Conservation (phyloP, 805 yeast species). For the Brettanomyces nanus region DNA sequence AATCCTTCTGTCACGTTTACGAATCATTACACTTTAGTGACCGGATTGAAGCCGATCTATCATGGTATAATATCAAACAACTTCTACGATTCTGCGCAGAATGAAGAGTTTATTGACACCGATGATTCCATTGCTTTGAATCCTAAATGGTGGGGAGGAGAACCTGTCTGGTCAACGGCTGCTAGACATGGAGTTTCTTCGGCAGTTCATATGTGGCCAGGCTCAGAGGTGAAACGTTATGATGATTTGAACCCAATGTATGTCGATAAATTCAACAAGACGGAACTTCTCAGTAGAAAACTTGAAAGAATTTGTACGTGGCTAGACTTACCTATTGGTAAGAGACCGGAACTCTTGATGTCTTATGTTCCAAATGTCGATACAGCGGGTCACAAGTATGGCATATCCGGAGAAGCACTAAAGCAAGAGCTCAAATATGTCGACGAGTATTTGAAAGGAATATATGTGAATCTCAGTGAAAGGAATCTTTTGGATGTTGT, state of each 20-base stretch:
- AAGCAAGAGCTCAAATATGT: conserved; percentile 49
- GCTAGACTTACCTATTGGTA: conserved; percentile 49
- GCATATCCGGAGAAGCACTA: conserved; percentile 55
- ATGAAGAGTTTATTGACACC: conserved; percentile 56
- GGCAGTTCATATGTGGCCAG: conserved; percentile 97
- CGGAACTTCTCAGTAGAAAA: conserved; percentile 53
- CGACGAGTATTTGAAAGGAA: conserved; percentile 50
- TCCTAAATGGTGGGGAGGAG: conserved; percentile 80
- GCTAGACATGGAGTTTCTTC: conserved; percentile 47
- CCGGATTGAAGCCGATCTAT: conserved; percentile 74
- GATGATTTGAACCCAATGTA: conserved; percentile 38
- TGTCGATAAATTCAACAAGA: conserved; percentile 56
- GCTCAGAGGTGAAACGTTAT: conserved; percentile 64
- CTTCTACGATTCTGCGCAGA: conserved; percentile 54
- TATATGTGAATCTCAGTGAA: conserved; percentile 38
- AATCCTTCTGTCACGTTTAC: conserved; percentile 89
- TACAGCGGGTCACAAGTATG: conserved; percentile 65
- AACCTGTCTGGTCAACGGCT: conserved; percentile 82
- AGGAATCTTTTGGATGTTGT: conserved; percentile 59
- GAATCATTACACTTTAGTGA: conserved; percentile 85
- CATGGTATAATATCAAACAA: conserved; percentile 87
- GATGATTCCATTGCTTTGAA: conserved; percentile 43
- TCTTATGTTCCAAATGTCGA: conserved; percentile 79
- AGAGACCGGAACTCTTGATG: conserved; percentile 69
- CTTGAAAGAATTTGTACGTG: conserved; percentile 51